Conservation (phyloP, 2,329 filamentous ascomycete species). For the Exophiala phaeomuriformis region DNA sequence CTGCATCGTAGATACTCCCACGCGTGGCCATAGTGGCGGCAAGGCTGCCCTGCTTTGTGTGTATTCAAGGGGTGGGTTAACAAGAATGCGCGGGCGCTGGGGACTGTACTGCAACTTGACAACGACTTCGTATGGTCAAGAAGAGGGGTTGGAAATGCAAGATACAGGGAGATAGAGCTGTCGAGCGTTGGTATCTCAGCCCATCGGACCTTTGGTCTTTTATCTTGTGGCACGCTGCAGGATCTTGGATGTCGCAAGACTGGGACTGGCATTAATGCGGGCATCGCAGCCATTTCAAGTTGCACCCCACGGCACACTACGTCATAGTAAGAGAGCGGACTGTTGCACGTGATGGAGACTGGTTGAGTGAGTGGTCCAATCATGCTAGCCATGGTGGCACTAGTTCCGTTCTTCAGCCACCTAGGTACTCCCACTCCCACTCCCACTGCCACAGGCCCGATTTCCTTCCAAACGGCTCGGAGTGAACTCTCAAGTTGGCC, state of each 20-base stretch:
- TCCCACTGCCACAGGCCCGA: no score
- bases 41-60: background rate
- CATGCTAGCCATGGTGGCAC: no score
- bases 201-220: background rate
- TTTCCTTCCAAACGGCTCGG: no score
- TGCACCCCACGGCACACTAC: background rate
- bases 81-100: no score
- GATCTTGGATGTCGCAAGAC: background rate
- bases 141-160: background rate
- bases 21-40: slow-evolving; percentile 1
- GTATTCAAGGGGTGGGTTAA: background rate
- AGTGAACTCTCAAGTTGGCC: no score
- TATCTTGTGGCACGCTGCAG: background rate
- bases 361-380: no score
- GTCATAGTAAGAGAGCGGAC: background rate
- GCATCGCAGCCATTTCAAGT: background rate
- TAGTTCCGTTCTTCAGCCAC: no score
- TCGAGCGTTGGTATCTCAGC: background rate
- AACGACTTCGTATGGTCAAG: no score
- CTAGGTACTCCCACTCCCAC: no score
- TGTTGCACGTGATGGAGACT: background rate
- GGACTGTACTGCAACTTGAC: no score
- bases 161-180: background rate
- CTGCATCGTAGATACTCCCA: slow-evolving; percentile 4
- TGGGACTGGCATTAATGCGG: background rate